Evolutionary conservation across 371 early-diverging fungal genomes (phyloP).

Genomic region (Cokeromyces recurvatus): DNA sequence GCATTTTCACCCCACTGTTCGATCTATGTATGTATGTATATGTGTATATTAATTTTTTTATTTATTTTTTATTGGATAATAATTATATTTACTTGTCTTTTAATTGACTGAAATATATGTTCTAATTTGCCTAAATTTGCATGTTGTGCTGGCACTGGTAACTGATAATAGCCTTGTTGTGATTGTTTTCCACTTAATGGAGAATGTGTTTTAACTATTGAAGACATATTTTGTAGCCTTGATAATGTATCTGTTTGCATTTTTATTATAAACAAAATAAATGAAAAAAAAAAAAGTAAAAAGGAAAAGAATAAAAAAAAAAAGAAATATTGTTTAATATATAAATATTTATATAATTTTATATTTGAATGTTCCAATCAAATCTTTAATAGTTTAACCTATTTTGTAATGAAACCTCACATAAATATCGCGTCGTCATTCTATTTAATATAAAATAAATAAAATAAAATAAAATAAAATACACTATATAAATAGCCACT

Average conservation of each 20-base stretch:
- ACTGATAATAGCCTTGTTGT: neutral
- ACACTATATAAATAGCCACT: no score
- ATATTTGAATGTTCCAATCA: no score
- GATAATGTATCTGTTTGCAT: constrained; percentile 17
- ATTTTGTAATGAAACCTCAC: no score
- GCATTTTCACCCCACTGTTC: constrained; percentile 37
- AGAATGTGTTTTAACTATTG: constrained; percentile 16
- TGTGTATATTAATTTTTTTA: neutral
- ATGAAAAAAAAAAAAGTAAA: constrained; percentile 1
- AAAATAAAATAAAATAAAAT: no score
- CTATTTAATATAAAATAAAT: no score
- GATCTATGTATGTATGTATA: constrained; percentile 10
- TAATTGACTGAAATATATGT: constrained; percentile 19
- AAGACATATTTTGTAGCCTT: no score
- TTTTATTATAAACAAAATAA: neutral
- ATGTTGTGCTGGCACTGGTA: neutral
- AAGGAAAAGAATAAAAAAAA: constrained; percentile 5
- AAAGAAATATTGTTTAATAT: neutral
- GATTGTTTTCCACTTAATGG: neutral
- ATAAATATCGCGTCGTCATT: no score
- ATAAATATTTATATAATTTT: no score
- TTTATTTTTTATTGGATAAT: neutral
- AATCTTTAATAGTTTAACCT: no score
- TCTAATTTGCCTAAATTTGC: constrained; percentile 12
- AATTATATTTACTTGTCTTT: constrained; percentile 11